These are phyloP conservation scores for Austroboletus niveus DNA, from an alignment of 1,284 basidiomycete genomes.

Conservation along the genomic window DNA sequence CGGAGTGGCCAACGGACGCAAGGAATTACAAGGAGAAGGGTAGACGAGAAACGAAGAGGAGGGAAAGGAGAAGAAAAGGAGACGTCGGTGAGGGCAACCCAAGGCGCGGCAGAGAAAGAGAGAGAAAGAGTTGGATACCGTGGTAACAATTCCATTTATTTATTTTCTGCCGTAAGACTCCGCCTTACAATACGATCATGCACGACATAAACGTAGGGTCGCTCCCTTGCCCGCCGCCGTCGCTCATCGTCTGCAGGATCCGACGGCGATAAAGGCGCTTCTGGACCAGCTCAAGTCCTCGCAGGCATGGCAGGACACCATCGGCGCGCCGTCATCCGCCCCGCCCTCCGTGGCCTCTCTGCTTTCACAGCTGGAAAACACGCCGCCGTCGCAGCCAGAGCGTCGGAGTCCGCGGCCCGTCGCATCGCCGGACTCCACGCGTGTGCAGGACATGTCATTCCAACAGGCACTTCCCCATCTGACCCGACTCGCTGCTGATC, in stretches of 20 bases:
- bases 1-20: slow-evolving; percentile 27
- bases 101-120: neutral
- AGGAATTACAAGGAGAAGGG: slow-evolving; percentile 24
- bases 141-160: slow-evolving; percentile 12
- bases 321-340: slow-evolving; percentile 20
- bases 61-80: slow-evolving; percentile 28
- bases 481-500: slow-evolving; percentile 52
- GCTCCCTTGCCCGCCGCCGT: too few relatives aligned
- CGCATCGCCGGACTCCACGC: slow-evolving; percentile 9
- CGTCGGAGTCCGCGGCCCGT: slow-evolving; percentile 12
- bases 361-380: slow-evolving; percentile 54
- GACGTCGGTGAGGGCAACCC: too few relatives aligned
- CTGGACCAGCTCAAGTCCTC: slow-evolving; percentile 63
- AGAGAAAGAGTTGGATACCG: slow-evolving; percentile 24
- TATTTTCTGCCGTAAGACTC: too few relatives aligned
- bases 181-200: too few relatives aligned
- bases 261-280: slow-evolving; percentile 59
- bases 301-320: slow-evolving; percentile 59
- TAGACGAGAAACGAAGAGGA: slow-evolving; percentile 24
- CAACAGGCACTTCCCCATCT: slow-evolving; percentile 62
- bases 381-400: slow-evolving; percentile 12
- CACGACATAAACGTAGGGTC: too few relatives aligned
- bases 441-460: slow-evolving; percentile 49
- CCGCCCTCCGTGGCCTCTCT: slow-evolving; percentile 53
- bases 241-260: slow-evolving; percentile 37